Base-by-base conservation (phyloP, 2,329 filamentous ascomycete genomes). In the Arthrobotrys sphaeroides region DNA sequence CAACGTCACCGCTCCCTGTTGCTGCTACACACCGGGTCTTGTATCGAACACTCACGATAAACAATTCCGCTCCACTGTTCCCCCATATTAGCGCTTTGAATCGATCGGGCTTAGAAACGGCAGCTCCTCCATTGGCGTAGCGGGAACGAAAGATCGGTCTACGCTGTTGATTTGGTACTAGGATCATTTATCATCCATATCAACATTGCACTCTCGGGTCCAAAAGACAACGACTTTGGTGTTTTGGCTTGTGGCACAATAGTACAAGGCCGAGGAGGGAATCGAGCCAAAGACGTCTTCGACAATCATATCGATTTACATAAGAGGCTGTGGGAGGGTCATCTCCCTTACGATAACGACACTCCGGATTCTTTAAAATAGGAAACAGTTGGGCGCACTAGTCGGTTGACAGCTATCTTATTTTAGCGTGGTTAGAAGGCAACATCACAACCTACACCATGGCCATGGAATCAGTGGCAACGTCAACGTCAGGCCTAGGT, bases 381-480 rank as follows among this genome's bases (percentile, higher is more conserved):
- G 40, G 72, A 59, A 59, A 28, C 45, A 33, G 47, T 69, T 64
- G 70, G 64, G 51, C 45, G 13, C 38, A 22, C 16, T 53, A 18
- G 13, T 31, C 42, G 43, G 42, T 73, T 53, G 42, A 62, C n/a
- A 45, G 33, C 55, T 57, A 57, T 47, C 49, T 74, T 49, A 28
- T 28, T 49, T 64, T 40, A 64, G 62, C 62, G 45, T 74, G 18
- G 22, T 40, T 43, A 65, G 57, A 64, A 60, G 20, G 28, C 28
- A 65, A 45, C 45, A 62, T 33, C 40, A 26, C 28, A 49, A 42
- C 51, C 45, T 38, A 40, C 47, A 45, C 59, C 26, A 75, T 75
- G 72, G 72, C 59, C 26, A 75, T 75, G 72, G 72, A 75, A 42
- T 53, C 72, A 43, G 45, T 51, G 55, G 45, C 47, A 51, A 66